Base-by-base conservation (phyloP, 208 protist genomes). In the Acanthamoeba polyphaga region DNA sequence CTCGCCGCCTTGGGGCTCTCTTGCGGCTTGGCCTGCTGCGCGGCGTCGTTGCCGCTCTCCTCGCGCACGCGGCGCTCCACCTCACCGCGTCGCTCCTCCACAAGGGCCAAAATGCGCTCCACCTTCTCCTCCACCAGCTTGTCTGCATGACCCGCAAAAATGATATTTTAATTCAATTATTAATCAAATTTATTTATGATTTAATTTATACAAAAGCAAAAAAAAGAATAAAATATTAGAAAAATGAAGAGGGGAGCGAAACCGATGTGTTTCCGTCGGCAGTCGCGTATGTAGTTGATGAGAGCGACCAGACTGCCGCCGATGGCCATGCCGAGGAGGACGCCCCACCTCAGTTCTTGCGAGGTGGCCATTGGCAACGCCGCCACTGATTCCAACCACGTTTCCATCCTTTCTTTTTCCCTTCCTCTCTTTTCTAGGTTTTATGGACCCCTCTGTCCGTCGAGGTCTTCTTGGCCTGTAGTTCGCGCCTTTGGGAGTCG, bases 51-150 rank as follows among this genome's bases (percentile, higher is more conserved):
- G 60, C 19, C 66, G 66, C 66, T 7, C 24, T 82, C 43, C 74
- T 46, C 74, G 6, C 32, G 74, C 74, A 82, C 12, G 17, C 32
- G 46, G 38, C 74, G 38, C 38, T 82, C 74, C 24, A 46, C 46
- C 29, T 82, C 74, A 32, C 9, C 38, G 29, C 32, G 46, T 22
- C 74, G 74, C 24, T 82, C 38, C 74, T 82, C 74, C 74, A 82
- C 74, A 10, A 82, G 38, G 1, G 74, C 74, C 17, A 82, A 27
- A 27, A 82, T 82, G 74, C 74, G 74, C 74, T 82, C 74, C 22
- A 82, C 74, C 74, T 82, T 82, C 74, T 82, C 74, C 24, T 82
- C 74, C 24, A 82, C 74, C 74, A 82, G 17, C 24, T 82, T 82
- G 29, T 82, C 74, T 82, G 72, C 24, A 74, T 24, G 1, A 22